These are phyloP conservation scores for Phaeotremella skinneri DNA, from an alignment of 768 basidiomycete genomes.

Conservation along the genomic window DNA sequence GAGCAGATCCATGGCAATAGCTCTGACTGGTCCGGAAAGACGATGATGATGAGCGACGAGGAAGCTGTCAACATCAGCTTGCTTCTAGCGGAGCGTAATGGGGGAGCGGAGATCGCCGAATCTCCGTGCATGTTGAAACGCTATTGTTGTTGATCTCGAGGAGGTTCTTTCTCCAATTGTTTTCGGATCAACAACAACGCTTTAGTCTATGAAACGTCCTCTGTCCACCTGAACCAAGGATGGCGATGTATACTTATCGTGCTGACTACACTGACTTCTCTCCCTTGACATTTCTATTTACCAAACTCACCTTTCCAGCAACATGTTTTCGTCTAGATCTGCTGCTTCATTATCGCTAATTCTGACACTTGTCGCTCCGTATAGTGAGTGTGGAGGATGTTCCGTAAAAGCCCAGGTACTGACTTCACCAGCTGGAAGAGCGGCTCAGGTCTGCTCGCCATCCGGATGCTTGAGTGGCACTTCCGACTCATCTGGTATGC, in stretches of 20 bases:
- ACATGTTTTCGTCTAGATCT: background rate
- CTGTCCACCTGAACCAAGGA: background rate
- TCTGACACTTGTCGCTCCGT: background rate
- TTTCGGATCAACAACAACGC: background rate
- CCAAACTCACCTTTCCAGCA: background rate
- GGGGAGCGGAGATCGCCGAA: background rate
- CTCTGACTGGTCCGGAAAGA: background rate
- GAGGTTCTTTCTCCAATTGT: constrained; percentile 5
- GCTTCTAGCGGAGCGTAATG: background rate
- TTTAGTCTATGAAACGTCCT: background rate
- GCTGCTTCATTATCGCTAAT: background rate
- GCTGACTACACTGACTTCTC: background rate
- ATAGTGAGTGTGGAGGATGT: background rate
- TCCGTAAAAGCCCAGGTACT: background rate
- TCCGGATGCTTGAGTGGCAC: constrained; percentile 1
- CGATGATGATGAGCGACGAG: background rate
- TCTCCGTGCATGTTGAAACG: background rate
- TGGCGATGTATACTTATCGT: background rate
- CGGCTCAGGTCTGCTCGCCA: constrained; percentile 8
- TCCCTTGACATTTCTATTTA: constrained; percentile 8
- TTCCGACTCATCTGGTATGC: background rate
- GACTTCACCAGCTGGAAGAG: background rate
- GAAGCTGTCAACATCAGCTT: background rate
- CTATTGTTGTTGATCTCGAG: background rate
- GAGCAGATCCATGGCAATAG: constrained; percentile 24